These are phyloP conservation scores for Dactylonectria macrodidyma DNA, from an alignment of 2,329 filamentous ascomycete species.

Conservation along the genomic window DNA sequence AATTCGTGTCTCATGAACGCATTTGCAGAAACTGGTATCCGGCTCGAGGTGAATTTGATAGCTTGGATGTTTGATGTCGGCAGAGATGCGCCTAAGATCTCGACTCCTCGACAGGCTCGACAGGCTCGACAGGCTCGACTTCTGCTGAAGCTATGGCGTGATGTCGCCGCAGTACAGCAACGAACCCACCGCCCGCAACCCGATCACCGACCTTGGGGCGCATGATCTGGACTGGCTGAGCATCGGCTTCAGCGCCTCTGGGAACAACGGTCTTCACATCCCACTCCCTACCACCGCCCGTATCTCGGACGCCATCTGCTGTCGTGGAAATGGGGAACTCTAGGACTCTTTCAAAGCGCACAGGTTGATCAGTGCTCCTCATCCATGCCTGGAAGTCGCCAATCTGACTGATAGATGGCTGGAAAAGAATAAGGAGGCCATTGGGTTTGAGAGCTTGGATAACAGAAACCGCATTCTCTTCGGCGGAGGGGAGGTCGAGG, in stretches of 20 bases:
- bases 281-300: constrained; percentile 72
- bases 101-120: constrained; percentile 17
- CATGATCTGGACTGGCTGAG: constrained; percentile 55
- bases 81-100: constrained; percentile 1
- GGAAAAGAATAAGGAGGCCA: constrained; percentile 79
- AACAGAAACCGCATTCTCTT: constrained; percentile 63
- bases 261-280: constrained; percentile 68
- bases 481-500: constrained; percentile 79
- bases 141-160: constrained; percentile 34
- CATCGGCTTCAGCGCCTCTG: constrained; percentile 41
- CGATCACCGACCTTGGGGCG: constrained; percentile 59
- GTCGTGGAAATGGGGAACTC: constrained; percentile 66
- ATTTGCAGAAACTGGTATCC: background rate
- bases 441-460: constrained; percentile 73
- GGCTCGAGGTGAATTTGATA: background rate
- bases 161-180: constrained; percentile 56
- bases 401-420: constrained; percentile 85
- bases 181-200: constrained; percentile 58
- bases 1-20: background rate
- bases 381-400: constrained; percentile 68
- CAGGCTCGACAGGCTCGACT: constrained; percentile 6
- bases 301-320: constrained; percentile 60
- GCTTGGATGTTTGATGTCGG: background rate
- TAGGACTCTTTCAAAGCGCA: constrained; percentile 70
- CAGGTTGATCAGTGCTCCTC: constrained; percentile 66